Evolutionary conservation across 2,329 filamentous ascomycete species (phyloP).

Genomic region (Fusarium nodosum): DNA sequence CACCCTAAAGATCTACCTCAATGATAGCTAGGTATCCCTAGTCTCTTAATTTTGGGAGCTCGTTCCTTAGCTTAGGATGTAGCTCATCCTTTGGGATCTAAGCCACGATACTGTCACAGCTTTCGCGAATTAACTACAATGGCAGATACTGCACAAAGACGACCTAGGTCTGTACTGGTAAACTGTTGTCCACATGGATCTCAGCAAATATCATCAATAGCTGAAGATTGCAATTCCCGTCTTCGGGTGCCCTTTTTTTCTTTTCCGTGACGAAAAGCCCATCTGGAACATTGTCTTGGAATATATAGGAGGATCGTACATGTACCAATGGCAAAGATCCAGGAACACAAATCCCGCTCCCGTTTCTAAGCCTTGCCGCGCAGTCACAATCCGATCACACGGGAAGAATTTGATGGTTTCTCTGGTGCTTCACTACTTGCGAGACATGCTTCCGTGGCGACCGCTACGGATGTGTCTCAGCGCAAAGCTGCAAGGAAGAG

Average conservation of each 20-base stretch:
- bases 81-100: neutral
- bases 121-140: neutral
- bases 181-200: slow-evolving; percentile 12
- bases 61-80: neutral
- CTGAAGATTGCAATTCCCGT: slow-evolving; percentile 1
- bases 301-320: slow-evolving; percentile 17
- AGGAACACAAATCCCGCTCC: slow-evolving; percentile 2
- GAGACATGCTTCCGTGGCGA: slow-evolving; percentile 20
- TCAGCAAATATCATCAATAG: slow-evolving; percentile 8
- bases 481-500: slow-evolving; percentile 24
- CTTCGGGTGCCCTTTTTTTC: slow-evolving; percentile 1
- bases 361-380: slow-evolving; percentile 22
- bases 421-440: neutral
- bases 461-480: slow-evolving; percentile 18
- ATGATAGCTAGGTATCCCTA: neutral
- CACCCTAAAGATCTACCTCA: neutral
- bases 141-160: neutral
- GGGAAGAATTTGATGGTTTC: slow-evolving; percentile 5
- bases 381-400: slow-evolving; percentile 19
- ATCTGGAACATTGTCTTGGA: slow-evolving; percentile 24
- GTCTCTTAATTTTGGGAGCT: neutral
- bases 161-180: neutral
- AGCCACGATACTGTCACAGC: neutral
- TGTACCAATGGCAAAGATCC: slow-evolving; percentile 10
- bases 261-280: slow-evolving; percentile 21